These are phyloP conservation scores for Asterionellopsis glacialis DNA, from an alignment of 108 stramenopile genomes.

Conservation along the genomic window DNA sequence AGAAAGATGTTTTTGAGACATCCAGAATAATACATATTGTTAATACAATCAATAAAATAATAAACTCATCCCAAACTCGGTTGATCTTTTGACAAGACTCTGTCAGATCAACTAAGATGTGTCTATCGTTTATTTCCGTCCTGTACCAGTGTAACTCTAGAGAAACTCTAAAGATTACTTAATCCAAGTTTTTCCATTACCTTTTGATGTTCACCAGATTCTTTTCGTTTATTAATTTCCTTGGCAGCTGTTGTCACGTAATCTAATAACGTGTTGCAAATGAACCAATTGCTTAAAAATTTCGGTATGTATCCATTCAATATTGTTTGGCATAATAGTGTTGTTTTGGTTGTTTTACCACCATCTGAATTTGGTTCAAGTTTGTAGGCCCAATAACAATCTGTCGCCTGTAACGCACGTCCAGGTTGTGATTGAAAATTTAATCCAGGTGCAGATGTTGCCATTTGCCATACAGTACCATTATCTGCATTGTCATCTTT, in stretches of 20 bases:
- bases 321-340: conserved; percentile 10
- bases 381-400: conserved; percentile 20
- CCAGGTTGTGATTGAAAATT: conserved; percentile 15
- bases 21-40: too few relatives aligned
- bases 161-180: too few relatives aligned
- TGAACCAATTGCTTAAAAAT: conserved; percentile 18
- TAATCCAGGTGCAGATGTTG: conserved; percentile 5
- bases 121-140: too few relatives aligned
- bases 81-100: too few relatives aligned
- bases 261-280: conserved; percentile 14
- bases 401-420: conserved; percentile 2
- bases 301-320: conserved; percentile 18
- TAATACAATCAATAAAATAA: too few relatives aligned
- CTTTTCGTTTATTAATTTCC: conserved; percentile 6
- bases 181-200: conserved; percentile 11
- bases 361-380: conserved; percentile 8
- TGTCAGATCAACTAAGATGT: too few relatives aligned
- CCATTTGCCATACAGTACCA: conserved; percentile 23
- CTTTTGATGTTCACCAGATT: conserved; percentile 14
- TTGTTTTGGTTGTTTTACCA: conserved; percentile 5
- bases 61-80: too few relatives aligned
- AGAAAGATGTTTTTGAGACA: too few relatives aligned
- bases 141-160: too few relatives aligned
- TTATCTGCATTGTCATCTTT: conserved; percentile 22
- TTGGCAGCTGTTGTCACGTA: conserved; percentile 13